These are phyloP conservation scores for Suillus decipiens DNA, from an alignment of 768 basidiomycete genomes.

Conservation along the genomic window DNA sequence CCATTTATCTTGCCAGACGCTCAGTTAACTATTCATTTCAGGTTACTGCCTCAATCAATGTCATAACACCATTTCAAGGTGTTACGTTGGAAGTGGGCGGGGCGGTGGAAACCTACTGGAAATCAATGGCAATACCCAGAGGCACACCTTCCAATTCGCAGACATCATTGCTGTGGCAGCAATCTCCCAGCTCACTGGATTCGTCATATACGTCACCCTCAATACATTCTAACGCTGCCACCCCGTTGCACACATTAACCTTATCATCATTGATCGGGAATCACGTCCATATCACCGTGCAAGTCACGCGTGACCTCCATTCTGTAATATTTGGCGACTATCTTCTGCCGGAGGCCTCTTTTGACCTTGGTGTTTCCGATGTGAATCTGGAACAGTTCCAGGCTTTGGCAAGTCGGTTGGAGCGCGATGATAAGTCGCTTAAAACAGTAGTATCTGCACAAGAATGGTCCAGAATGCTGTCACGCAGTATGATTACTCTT, in stretches of 20 bases:
- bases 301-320: constrained; percentile 90
- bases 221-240: constrained; percentile 50
- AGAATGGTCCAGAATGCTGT: constrained; percentile 50
- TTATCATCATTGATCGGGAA: constrained; percentile 90
- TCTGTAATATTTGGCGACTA: constrained; percentile 84
- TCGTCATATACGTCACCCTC: constrained; percentile 76
- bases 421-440: constrained; percentile 42
- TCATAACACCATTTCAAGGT: constrained; percentile 87
- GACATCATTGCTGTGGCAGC: constrained; percentile 38
- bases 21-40: constrained; percentile 31
- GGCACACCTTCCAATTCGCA: constrained; percentile 33
- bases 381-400: constrained; percentile 83
- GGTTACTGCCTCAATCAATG: constrained; percentile 87
- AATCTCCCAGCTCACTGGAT: constrained; percentile 39
- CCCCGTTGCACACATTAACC: constrained; percentile 62
- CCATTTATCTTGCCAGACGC: not conserved
- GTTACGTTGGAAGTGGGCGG: constrained; percentile 95
- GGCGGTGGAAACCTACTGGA: constrained; percentile 98
- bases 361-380: constrained; percentile 82
- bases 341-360: constrained; percentile 68
- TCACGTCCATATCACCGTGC: constrained; percentile 83
- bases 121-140: constrained; percentile 54
- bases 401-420: constrained; percentile 54
- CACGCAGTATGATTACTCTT: constrained; percentile 68
- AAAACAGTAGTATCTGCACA: constrained; percentile 30